Base-by-base conservation (phyloP, 257 asterid species). In the Ilex aquifolium region DNA sequence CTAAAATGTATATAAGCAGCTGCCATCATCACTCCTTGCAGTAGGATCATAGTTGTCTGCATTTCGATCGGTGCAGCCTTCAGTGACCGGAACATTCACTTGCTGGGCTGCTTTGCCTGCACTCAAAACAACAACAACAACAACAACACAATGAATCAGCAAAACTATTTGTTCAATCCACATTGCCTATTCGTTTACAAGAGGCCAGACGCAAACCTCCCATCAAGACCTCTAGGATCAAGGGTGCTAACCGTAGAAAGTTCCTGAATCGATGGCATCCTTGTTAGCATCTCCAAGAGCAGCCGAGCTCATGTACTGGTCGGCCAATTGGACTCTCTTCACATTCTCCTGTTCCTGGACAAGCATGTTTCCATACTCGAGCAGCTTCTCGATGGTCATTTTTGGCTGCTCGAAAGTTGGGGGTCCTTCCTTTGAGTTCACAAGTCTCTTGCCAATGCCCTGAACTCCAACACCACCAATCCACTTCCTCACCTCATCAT, bases 1-100 rank as follows among this genome's bases (percentile, higher is more conserved):
- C 66, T 72, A 75, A 5, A 68, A 0, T 64, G 32, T 29, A 69
- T 80, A 85, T 17, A n/a, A 4, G 63, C 83, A 88, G 77, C 74
- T 75, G 36, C 88, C 86, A 71, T 85, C 80, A 61, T 88, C 93
- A 52, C 93, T 83, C 69, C 91, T 83, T 16, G 85, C 83, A 56
- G 91, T 82, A 2, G 89, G 91, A 74, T 87, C 90, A 46, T 67
- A 79, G 80, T 82, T 86, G 0, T 2, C 10, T 1, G 93, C 93
- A 9, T 2, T 61, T n/a, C 75, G 90, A 59, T 87, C 91, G 5
- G 91, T 80, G 74, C 89, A 87, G n/a, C 89, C 88, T 64, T 75
- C 79, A 1, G 88, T 84, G 55, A 82, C 83, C 13, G 88, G 83
- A 60, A 82, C 7, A 27, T 6, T 2, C 10, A 79, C 65, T 67